Evolutionary conservation across 108 stramenopile species (phyloP), one percentile per base, ranked within the genome.

Genomic region (Parmales sp.): DNA sequence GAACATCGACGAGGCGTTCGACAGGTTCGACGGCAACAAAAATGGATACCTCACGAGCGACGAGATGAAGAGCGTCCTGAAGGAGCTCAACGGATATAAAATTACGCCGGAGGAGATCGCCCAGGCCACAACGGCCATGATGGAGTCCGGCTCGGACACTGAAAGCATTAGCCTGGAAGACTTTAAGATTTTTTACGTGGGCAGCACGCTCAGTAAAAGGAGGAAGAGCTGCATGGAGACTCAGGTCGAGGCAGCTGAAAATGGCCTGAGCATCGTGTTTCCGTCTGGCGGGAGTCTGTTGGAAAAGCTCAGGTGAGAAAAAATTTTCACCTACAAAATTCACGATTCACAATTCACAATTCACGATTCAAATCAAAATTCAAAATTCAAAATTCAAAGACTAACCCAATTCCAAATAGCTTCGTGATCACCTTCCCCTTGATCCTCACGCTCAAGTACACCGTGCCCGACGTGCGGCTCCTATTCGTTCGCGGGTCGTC

Each of bases 391-490:
- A n/a, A n/a, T n/a, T n/a, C n/a, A n/a, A n/a, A n/a, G n/a, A n/a
- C n/a, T n/a, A n/a, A n/a, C n/a, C n/a, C n/a, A n/a, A n/a, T n/a
- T n/a, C n/a, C n/a, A n/a, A n/a, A n/a, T n/a, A n/a, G n/a, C n/a
- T n/a, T 77, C 63, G 39, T 90, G 41, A 51, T 91, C 28, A 74
- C 82, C 39, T 43, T 86, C 25, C 90, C 88, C 28, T 67, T 93
- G 38, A 75, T 89, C 18, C 45, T 78, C 2, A 48, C 67, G 22
- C 66, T 91, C 64, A 43, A 43, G 16, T 71, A 83, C 25, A 85
- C 92, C 16, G 76, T 91, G 65, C 89, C 89, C 1, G 89, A 94
- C 79, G 87, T 86, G 23, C 67, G 78, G 68, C n/a, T n/a, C n/a
- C n/a, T n/a, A n/a, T n/a, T n/a, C n/a, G 41, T 43, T 16, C 11